Conservation (phyloP, 2,329 filamentous ascomycete species). For the Trichophyton schoenleinii region DNA sequence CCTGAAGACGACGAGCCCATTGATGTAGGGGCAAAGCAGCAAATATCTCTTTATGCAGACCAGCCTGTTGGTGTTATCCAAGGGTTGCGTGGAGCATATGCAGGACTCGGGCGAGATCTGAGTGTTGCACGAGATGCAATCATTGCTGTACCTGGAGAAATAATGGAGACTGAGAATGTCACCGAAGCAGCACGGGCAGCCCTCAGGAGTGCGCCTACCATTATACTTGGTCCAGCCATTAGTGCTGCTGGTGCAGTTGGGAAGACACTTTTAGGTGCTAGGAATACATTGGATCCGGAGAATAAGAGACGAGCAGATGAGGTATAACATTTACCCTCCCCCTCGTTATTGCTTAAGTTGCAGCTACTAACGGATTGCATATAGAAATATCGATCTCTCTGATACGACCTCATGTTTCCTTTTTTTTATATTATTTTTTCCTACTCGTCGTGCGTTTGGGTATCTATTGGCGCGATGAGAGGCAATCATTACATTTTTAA, state of each 20-base stretch:
- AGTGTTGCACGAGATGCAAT: conserved; percentile 78
- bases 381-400: conserved; percentile 36
- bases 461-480: not conserved
- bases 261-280: conserved; percentile 80
- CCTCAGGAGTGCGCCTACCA: conserved; percentile 72
- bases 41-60: conserved; percentile 84
- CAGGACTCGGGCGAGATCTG: conserved; percentile 75
- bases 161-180: conserved; percentile 74
- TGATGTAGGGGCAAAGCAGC: conserved; percentile 54
- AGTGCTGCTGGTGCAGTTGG: conserved; percentile 81
- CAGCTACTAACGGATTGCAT: conserved; percentile 8
- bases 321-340: conserved; percentile 47
- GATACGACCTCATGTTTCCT: conserved; percentile 6
- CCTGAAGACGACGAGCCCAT: conserved; percentile 47
- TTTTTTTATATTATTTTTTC: not conserved
- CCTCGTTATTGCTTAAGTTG: not conserved
- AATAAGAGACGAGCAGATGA: conserved; percentile 75
- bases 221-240: conserved; percentile 80
- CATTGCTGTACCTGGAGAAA: conserved; percentile 83
- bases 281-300: conserved; percentile 75
- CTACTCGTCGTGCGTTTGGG: not conserved
- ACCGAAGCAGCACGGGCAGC: conserved; percentile 69
- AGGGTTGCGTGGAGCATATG: conserved; percentile 70
- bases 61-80: conserved; percentile 83
- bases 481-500: not conserved